Base-by-base conservation (phyloP, 495 filamentous ascomycete species). In the Hypoxylon rickii region DNA sequence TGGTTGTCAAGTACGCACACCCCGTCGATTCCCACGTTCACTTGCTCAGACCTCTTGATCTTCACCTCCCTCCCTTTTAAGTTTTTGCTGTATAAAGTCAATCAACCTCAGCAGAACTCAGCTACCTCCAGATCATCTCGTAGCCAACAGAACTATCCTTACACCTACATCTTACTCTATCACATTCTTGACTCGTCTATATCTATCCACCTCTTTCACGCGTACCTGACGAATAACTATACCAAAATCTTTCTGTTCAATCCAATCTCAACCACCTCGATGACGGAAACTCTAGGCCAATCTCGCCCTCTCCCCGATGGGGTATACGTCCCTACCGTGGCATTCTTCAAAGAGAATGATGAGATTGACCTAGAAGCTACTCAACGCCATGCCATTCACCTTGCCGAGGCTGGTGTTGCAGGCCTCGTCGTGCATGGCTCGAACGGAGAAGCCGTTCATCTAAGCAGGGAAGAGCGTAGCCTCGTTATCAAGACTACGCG, bases 391-490 rank as follows among this genome's bases (percentile, higher is more conserved):
- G 83, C 88, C 12, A 78, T 85, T 18, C 85, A 86, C 52, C 84
- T 95, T 2, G 85, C 86, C 24, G 68, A 82, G 36, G 82, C 87
- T 12, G 89, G 89, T 40, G 81, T 91, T 19, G 76, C 83, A 32
- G 90, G 89, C 36, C 77, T 95, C 36, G 84, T 89, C 38, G 84
- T 87, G 6, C 89, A 92, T 70, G 90, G 90, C 20, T 92, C 88
- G 70, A 96, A 95, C 68, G 92, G 92, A 64, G 92, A 94, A 73
- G 89, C 89, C 2, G 88, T 92, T 3, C 89, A 93, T 64, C 76
- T 93, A 18, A 85, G 86, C 39, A 84, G 84, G 26, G 72, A 80
- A 13, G 89, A 93, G 67, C 83, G 89, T 39, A 82, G 80, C 38
- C 70, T 80, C 48, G 81, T 95, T 51, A 94, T 89, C 18, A 74